These are phyloP conservation scores for Pichiaceae sp. DNA, from an alignment of 1,139 yeast species.

Conservation along the genomic window DNA sequence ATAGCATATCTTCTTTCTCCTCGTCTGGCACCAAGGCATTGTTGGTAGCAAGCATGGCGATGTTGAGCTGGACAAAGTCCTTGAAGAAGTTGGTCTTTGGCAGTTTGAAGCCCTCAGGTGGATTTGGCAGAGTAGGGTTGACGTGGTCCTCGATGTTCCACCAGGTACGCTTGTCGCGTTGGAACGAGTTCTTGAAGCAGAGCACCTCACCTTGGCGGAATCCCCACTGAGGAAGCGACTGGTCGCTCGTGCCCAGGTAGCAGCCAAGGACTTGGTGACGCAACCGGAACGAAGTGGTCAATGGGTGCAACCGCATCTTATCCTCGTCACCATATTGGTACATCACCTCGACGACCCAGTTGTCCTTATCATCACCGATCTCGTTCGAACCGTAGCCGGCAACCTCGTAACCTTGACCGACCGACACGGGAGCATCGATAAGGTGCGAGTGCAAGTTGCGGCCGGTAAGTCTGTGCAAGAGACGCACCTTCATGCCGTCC, in stretches of 20 bases:
- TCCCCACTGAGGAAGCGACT: conserved; percentile 90
- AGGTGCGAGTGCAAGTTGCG: conserved; percentile 88
- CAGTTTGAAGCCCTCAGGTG: conserved; percentile 63
- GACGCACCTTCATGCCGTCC: conserved; percentile 71
- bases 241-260: conserved; percentile 80
- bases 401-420: conserved; percentile 62
- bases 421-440: conserved; percentile 72
- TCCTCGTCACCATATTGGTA: conserved; percentile 72
- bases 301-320: conserved; percentile 64
- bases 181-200: conserved; percentile 69
- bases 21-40: conserved; percentile 90
- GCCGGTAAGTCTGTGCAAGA: conserved; percentile 74
- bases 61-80: conserved; percentile 85
- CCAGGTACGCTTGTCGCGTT: conserved; percentile 92
- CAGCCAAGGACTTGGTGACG: conserved; percentile 63
- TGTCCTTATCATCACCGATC: conserved; percentile 84
- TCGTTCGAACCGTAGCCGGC: conserved; percentile 87
- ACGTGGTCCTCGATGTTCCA: conserved; percentile 91
- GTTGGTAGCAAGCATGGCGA: conserved; percentile 99
- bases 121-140: conserved; percentile 66
- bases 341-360: conserved; percentile 86
- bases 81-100: conserved; percentile 81
- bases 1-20: conserved; percentile 86
- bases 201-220: conserved; percentile 96
- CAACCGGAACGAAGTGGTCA: conserved; percentile 80